Evolutionary conservation across 164 flowering plant genomes (phyloP).

Genomic region (Umbilicus rupestris): DNA sequence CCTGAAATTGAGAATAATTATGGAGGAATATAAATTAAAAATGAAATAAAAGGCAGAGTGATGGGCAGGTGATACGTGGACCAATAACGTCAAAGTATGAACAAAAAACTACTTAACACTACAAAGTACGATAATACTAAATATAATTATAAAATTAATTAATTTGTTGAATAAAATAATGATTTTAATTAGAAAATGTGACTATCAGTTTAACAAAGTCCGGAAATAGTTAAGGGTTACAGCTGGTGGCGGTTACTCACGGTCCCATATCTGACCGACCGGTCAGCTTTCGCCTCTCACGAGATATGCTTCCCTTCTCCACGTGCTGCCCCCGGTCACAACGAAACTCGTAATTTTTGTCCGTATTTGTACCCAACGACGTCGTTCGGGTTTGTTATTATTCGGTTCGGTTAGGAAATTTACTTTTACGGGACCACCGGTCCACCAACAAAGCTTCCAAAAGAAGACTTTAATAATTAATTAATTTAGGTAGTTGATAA

Average conservation of each 20-base stretch:
- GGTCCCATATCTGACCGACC: constrained; percentile 7
- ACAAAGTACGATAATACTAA: no score
- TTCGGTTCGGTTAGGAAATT: background rate
- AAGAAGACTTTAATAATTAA: background rate
- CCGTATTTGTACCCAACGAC: background rate
- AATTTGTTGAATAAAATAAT: no score
- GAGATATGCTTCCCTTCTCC: constrained; percentile 4
- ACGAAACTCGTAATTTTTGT: background rate
- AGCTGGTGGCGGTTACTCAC: background rate
- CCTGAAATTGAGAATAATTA: no score
- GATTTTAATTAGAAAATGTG: no score
- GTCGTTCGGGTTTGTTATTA: background rate
- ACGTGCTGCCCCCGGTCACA: constrained; percentile 5
- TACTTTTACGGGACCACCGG: background rate
- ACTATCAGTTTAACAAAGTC: background rate
- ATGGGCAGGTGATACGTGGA: no score
- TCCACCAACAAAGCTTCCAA: constrained; percentile 1
- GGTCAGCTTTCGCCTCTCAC: constrained; percentile 1
- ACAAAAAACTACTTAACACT: no score
- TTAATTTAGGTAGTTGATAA: background rate
- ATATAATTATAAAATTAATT: no score
- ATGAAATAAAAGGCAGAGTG: no score
- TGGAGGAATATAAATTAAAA: no score
- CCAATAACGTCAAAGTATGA: no score
- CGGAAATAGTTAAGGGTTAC: background rate